phyloP scores from a whole-genome alignment of 2,329 filamentous ascomycete species.

The Neofusicoccum sp. region DNA sequence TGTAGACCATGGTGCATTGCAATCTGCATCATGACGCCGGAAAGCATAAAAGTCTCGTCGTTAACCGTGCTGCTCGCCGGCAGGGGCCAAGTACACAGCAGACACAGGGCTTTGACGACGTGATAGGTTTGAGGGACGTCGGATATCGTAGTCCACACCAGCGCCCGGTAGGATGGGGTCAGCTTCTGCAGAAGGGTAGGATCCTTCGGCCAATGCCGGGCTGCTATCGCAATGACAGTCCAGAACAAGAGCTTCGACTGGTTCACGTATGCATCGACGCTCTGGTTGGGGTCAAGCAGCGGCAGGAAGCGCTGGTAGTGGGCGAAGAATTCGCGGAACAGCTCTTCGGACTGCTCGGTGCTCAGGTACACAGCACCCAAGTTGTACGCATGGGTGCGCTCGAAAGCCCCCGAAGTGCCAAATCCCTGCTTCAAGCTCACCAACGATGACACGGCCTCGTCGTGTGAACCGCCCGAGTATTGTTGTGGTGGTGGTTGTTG shows the following conservation, averaged over 20 bases:
- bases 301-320: conserved; percentile 77
- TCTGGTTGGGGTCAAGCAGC: conserved; percentile 65
- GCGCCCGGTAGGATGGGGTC: conserved; percentile 62
- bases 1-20: conserved; percentile 82
- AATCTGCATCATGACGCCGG: conserved; percentile 83
- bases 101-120: conserved; percentile 75
- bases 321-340: conserved; percentile 73
- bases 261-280: conserved; percentile 68
- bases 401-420: conserved; percentile 3
- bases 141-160: conserved; percentile 75
- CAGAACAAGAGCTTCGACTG: conserved; percentile 83
- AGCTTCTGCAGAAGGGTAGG: conserved; percentile 65
- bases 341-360: conserved; percentile 45
- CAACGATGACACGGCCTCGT: conserved; percentile 17
- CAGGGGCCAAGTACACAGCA: conserved; percentile 78
- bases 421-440: conserved; percentile 19
- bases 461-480: conserved; percentile 25
- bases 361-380: conserved; percentile 15
- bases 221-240: conserved; percentile 74
- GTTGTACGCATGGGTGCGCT: conserved; percentile 17
- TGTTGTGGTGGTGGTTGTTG: conserved; percentile 4
- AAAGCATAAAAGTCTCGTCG: conserved; percentile 78
- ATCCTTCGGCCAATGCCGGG: conserved; percentile 66
- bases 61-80: conserved; percentile 78
- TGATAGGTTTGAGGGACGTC: conserved; percentile 77